Percentiles rank a stretch among this genome's conserved stretches.
These are phyloP conservation scores for Excoecaria agallocha DNA, from an alignment of 345 rosid species.

Conservation along the genomic window DNA sequence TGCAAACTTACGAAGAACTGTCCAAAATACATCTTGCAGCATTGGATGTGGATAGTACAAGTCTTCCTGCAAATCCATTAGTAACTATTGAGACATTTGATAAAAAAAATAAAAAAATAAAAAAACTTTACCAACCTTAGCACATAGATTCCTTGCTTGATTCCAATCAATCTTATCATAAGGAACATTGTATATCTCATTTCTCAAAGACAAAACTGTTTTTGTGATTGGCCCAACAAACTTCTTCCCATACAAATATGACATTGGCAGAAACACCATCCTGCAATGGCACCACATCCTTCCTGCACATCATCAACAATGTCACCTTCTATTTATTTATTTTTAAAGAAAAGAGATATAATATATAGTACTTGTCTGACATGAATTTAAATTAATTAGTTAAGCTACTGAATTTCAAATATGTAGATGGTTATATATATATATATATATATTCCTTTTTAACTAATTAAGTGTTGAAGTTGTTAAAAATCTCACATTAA, in stretches of 20 bases:
- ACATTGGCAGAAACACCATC: constrained; percentile 99
- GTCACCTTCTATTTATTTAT: neutral
- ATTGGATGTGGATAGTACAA: constrained; percentile 89
- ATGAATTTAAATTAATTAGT: too few relatives aligned
- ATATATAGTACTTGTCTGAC: too few relatives aligned
- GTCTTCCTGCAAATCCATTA: constrained; percentile 66
- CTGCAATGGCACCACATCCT: constrained; percentile 99
- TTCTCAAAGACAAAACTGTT: constrained; percentile 76
- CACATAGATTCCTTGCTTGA: constrained; percentile 77
- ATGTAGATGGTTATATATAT: too few relatives aligned
- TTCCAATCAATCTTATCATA: constrained; percentile 91
- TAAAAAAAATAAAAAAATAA: constrained; percentile 11
- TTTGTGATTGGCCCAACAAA: constrained; percentile 94
- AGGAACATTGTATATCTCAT: constrained; percentile 73
- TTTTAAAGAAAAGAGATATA: too few relatives aligned
- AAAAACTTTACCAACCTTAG: constrained; percentile 59
- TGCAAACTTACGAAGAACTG: constrained; percentile 55
- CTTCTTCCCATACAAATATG: constrained; percentile 88
- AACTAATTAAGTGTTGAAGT: too few relatives aligned
- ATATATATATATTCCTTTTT: too few relatives aligned
- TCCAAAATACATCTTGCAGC: constrained; percentile 88
- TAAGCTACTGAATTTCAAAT: too few relatives aligned
- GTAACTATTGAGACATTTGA: neutral
- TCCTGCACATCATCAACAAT: constrained; percentile 44
- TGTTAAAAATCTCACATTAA: too few relatives aligned